Base-by-base conservation (phyloP, 495 filamentous ascomycete genomes). In the Penicillium dipodomyicola region DNA sequence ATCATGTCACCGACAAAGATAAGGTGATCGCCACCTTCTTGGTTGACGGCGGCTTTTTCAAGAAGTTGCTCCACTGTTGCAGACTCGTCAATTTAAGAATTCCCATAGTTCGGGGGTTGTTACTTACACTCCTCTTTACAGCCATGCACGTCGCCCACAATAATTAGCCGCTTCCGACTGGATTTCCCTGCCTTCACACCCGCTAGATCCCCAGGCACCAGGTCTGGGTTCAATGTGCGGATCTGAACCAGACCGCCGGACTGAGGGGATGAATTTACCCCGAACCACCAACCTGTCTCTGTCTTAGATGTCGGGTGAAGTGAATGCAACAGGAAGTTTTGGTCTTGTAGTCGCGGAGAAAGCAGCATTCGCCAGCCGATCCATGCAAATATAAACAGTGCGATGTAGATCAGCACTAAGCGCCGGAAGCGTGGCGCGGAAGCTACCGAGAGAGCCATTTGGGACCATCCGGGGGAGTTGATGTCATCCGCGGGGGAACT, bases 61-160 rank as follows among this genome's bases (percentile, higher is more conserved):
- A 98, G 78, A 7, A 98, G 80, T 14, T 72, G 65, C 41, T 81
- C 69, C 61, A 97, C 80, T 84, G 42, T 25, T 37, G 27, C 14
- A 32, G 23, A 0, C 9, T 33, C 12, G 46, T n/a, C 27, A 32
- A 2, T 35, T 5, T 2, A 43, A 43, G 15, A 22, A 39, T 41
- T 47, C 25, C 17, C 7, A 27, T 3, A 39, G 1, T 15, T 14
- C 50, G 43, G 40, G 10, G 37, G 37, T 20, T 37, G 51, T 48
- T 75, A 2, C 81, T 42, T 68, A 85, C 82, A 76, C 52, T 89
- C 81, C 22, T 78, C 58, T 46, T 82, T 81, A 65, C 92, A 92
- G 7, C 92, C 93, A 78, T 97, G 93, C 5, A 96, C 88, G 75
- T 97, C 93, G 11, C 93, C 92, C 32, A 97, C 77, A 46, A 97